phyloP scores from a whole-genome alignment of 2,329 filamentous ascomycete genomes.

The Clarireedia sp. region DNA sequence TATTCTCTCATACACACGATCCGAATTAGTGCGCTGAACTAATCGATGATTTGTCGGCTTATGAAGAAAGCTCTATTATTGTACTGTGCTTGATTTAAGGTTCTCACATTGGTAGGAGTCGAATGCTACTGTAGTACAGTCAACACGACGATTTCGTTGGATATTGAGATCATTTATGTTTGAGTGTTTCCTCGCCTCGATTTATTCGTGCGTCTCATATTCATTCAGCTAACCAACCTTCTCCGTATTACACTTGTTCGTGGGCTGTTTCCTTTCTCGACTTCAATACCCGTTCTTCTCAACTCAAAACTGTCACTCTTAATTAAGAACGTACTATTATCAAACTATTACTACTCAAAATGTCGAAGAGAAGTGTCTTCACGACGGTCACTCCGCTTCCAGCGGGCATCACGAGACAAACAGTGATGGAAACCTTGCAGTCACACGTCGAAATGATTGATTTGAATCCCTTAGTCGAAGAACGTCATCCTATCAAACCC shows the following conservation, averaged over 20 bases:
- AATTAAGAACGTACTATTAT: background rate
- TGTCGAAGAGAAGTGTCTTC: slow-evolving; percentile 46
- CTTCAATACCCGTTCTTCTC: background rate
- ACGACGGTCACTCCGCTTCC: slow-evolving; percentile 76
- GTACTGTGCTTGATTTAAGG: background rate
- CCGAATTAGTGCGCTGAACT: background rate
- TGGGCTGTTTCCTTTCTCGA: background rate
- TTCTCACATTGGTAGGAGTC: background rate
- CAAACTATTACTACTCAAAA: background rate
- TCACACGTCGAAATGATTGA: slow-evolving; percentile 79
- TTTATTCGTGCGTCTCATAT: background rate
- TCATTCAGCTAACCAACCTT: too few relatives aligned
- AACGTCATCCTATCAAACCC: slow-evolving; percentile 59
- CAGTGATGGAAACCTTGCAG: slow-evolving; percentile 69
- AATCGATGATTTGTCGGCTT: background rate
- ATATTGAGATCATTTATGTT: background rate
- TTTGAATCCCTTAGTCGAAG: slow-evolving; percentile 50
- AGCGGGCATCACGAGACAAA: slow-evolving; percentile 54
- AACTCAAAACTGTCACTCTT: background rate
- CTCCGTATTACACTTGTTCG: too few relatives aligned
- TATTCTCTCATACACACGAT: background rate
- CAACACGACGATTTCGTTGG: background rate
- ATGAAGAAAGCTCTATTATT: background rate
- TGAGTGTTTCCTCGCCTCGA: background rate
- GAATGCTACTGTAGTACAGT: background rate